Conservation (phyloP, 1,284 basidiomycete genomes). For the Rhizoctonia solani region DNA sequence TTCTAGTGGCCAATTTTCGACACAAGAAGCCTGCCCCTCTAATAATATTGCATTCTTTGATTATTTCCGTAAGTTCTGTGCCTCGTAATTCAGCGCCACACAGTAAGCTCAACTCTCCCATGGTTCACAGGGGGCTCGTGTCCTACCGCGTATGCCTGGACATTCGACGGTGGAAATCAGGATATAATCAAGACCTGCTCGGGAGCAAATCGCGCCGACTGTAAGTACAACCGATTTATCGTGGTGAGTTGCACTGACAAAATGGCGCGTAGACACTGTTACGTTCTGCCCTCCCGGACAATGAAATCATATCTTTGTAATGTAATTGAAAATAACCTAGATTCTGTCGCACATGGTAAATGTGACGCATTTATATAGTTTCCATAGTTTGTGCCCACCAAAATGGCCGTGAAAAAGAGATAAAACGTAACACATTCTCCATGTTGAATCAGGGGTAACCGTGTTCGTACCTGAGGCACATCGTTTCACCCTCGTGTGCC, state of each 20-base stretch:
- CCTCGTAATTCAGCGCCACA: background rate
- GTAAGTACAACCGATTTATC: constrained; percentile 15
- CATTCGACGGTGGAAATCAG: constrained; percentile 44
- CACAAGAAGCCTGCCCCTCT: constrained; percentile 27
- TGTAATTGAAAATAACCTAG: too few relatives aligned
- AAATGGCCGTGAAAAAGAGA: too few relatives aligned
- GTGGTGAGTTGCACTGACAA: background rate
- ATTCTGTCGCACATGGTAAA: too few relatives aligned
- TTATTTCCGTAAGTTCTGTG: constrained; percentile 51
- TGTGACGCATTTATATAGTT: too few relatives aligned
- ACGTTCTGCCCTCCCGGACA: constrained; percentile 47
- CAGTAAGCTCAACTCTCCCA: background rate
- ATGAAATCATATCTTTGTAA: too few relatives aligned
- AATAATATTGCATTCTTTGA: constrained; percentile 41
- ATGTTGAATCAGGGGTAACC: too few relatives aligned
- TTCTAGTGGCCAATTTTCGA: constrained; percentile 9
- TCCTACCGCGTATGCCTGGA: constrained; percentile 38
- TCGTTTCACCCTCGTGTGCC: too few relatives aligned
- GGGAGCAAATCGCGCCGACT: constrained; percentile 30
- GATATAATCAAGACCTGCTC: constrained; percentile 35
- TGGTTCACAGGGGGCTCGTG: constrained; percentile 32
- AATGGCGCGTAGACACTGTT: constrained; percentile 40
- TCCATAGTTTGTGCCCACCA: too few relatives aligned
- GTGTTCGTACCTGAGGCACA: too few relatives aligned
- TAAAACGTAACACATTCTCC: too few relatives aligned